Evolutionary conservation across 2,329 filamentous ascomycete genomes (phyloP), one percentile per base, ranked within the genome.

Genomic region (Fusarium aywerte): DNA sequence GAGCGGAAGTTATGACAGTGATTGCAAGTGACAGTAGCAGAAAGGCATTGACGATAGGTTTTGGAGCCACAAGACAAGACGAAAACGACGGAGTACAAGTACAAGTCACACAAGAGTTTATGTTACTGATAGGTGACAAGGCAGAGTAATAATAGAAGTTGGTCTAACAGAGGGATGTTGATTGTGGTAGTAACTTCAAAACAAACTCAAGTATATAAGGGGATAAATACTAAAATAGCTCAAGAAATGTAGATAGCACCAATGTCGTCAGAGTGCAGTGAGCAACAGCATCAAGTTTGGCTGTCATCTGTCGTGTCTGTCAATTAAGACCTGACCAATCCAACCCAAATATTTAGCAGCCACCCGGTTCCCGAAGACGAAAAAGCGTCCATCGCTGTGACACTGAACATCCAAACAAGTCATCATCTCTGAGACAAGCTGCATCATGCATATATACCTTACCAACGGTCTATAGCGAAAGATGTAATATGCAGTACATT

Each of bases 401-500:
- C 56, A 61, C 40, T 45, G 55, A 55, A 63, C 58, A 36, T 56
- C 61, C 59, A 32, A 49, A 57, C 50, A 60, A 52, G 47, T 57
- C 61, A 57, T 61, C 53, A 42, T 47, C 45, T 47, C 57, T 35
- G 49, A 60, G 50, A 67, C 60, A 65, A 51, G 33, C 31, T 47
- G 38, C 40, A 53, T 50, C 50, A 44, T 58, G 58, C 44, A 52
- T 59, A 48, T 35, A 52, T 49, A 47, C 44, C 38, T 56, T 40
- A 48, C 39, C 49, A 50, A 44, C 58, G 55, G 56, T 71, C 67
- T 69, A 72, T 71, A 69, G 52, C 50, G 39, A 69, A 67, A 50
- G 31, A 68, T 52, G 57, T 56, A 61, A 56, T 71, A 71, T 71
- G 62, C 69, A 70, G 58, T 60, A 60, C 51, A 64, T 58, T 73